phyloP scores from a whole-genome alignment of 139 green algal genomes.

The Pleodorina starrii region DNA sequence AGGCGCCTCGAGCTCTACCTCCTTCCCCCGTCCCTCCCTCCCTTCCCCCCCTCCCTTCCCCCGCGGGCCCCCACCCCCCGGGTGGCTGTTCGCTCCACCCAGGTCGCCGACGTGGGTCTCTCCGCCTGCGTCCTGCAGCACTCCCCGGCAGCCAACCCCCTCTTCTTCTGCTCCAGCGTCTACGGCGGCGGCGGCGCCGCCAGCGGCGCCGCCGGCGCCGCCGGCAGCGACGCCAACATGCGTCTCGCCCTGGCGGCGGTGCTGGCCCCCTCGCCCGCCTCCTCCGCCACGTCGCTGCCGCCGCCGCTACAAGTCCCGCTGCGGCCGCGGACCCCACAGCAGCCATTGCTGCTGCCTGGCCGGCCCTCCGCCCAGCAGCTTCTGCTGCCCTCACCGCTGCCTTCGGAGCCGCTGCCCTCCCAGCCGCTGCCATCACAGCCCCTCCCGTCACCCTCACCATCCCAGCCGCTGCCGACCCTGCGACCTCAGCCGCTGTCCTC shows the following conservation, averaged over 20 bases:
- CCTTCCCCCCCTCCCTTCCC: neutral
- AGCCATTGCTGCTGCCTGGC: no score
- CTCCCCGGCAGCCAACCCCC: neutral
- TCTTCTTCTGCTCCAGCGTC: neutral
- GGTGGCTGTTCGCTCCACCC: neutral
- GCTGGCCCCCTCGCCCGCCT: neutral
- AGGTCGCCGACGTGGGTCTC: conserved; percentile 20
- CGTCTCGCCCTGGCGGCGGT: neutral
- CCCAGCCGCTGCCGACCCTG: neutral
- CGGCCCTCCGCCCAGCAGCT: no score
- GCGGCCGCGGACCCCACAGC: no score
- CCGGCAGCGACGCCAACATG: neutral
- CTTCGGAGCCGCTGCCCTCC: no score
- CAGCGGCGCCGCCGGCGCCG: neutral
- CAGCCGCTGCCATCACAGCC: neutral
- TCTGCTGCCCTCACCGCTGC: no score
- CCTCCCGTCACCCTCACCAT: neutral
- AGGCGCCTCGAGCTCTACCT: no score
- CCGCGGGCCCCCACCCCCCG: neutral
- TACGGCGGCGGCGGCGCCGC: neutral
- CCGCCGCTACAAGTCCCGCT: no score
- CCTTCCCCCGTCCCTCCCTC: neutral
- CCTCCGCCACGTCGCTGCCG: neutral
- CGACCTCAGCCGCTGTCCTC: neutral
- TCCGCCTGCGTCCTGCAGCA: neutral